Conservation (phyloP, 345 rosid species). For the Geranium brycei region DNA sequence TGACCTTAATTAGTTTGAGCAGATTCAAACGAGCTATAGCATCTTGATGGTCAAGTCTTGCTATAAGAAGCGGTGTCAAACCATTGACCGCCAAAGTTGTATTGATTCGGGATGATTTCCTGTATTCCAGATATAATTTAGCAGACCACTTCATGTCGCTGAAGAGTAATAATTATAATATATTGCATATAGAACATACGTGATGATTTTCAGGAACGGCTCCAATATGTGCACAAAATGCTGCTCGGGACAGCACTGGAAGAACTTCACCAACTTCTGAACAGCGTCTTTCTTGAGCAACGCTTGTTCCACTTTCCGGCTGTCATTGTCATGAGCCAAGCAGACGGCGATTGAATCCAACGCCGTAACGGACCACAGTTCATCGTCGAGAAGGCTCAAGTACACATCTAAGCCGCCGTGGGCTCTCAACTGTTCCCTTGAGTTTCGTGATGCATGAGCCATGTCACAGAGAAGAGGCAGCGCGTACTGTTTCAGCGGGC, state of each 20-base stretch:
- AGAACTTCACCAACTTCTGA: slow-evolving; percentile 76
- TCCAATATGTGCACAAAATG: slow-evolving; percentile 94
- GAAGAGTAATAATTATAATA: background rate
- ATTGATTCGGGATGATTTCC: slow-evolving; percentile 89
- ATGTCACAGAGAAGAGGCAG: slow-evolving; percentile 91
- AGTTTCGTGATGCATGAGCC: slow-evolving; percentile 98
- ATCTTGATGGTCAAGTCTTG: slow-evolving; percentile 90
- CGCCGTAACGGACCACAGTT: slow-evolving; percentile 81
- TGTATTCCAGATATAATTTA: slow-evolving; percentile 22
- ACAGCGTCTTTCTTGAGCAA: slow-evolving; percentile 81
- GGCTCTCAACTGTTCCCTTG: slow-evolving; percentile 93
- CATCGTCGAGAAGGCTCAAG: slow-evolving; percentile 79
- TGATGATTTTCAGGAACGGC: slow-evolving; percentile 94
- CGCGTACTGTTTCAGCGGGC: slow-evolving; percentile 71
- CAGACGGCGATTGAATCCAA: slow-evolving; percentile 93
- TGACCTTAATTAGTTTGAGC: slow-evolving; percentile 82
- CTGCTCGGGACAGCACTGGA: slow-evolving; percentile 89
- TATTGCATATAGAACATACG: slow-evolving; percentile 31
- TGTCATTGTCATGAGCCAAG: slow-evolving; percentile 96
- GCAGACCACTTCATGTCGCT: background rate
- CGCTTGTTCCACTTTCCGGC: slow-evolving; percentile 87
- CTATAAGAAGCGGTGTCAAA: slow-evolving; percentile 74
- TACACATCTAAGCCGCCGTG: slow-evolving; percentile 95
- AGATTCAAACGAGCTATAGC: slow-evolving; percentile 94
- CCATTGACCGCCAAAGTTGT: slow-evolving; percentile 94